These are phyloP conservation scores for Malus domestica DNA, from an alignment of 306 rosid species.

Conservation along the genomic window DNA sequence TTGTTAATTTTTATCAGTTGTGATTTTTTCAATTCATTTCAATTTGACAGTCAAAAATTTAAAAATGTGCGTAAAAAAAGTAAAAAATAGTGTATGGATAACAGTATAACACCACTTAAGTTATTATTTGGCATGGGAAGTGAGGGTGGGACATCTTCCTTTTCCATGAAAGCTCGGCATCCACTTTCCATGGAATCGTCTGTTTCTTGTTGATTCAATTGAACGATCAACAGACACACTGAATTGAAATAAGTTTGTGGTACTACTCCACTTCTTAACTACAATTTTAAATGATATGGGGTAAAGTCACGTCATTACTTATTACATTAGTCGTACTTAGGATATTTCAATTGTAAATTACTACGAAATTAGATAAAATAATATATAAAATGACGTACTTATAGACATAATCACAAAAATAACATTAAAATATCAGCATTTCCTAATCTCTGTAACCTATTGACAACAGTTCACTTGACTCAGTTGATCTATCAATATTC, in stretches of 20 bases:
- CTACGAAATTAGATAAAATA: too few species aligned
- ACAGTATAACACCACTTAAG: too few species aligned
- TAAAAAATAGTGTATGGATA: too few species aligned
- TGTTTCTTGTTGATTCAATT: background rate
- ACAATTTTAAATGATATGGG: background rate
- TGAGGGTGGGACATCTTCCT: background rate
- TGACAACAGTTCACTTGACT: background rate
- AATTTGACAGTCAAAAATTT: too few species aligned
- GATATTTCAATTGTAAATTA: too few species aligned
- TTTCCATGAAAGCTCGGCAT: background rate
- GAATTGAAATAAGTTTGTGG: background rate
- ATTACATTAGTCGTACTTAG: background rate
- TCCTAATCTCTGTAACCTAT: background rate
- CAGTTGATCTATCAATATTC: background rate
- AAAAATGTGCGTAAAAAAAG: too few species aligned
- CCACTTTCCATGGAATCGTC: slow-evolving; percentile 6
- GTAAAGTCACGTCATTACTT: background rate
- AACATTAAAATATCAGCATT: background rate
- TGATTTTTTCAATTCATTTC: too few species aligned
- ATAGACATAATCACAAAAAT: too few species aligned
- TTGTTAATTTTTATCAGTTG: too few species aligned
- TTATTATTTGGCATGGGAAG: background rate
- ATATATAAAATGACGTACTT: too few species aligned
- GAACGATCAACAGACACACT: background rate
- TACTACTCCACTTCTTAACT: background rate